Evolutionary conservation across 2,329 filamentous ascomycete species (phyloP).

Genomic region (Gnomoniopsis smithogilvyi): DNA sequence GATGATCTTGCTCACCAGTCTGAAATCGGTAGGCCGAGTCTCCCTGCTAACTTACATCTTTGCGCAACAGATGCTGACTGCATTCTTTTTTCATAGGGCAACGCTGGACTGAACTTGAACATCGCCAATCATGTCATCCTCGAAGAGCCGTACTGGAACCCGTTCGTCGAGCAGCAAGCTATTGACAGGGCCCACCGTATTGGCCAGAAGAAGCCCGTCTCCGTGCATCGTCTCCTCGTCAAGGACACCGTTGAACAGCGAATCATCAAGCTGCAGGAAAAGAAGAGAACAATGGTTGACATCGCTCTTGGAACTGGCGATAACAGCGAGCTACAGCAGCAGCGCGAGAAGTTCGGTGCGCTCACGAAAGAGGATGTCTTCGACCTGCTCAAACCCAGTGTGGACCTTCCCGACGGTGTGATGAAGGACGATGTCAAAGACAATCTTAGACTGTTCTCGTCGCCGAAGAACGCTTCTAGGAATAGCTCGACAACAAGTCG

Average conservation of each 20-base stretch:
- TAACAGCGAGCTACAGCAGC: too few species aligned
- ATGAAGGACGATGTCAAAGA: too few species aligned
- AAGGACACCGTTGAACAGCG: conserved; percentile 77
- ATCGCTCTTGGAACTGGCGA: conserved; percentile 61
- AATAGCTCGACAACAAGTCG: too few species aligned
- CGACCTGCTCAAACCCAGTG: neutral
- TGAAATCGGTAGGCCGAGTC: conserved; percentile 35
- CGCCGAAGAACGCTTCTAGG: too few species aligned
- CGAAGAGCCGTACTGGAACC: conserved; percentile 88
- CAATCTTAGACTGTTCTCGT: too few species aligned
- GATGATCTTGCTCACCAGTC: conserved; percentile 70
- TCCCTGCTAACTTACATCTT: neutral
- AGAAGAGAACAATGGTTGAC: conserved; percentile 72
- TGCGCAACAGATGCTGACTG: neutral
- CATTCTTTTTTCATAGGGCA: conserved; percentile 40
- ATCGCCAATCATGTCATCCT: conserved; percentile 79
- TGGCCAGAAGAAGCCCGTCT: conserved; percentile 68
- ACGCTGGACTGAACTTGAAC: conserved; percentile 78
- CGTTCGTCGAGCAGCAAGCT: conserved; percentile 83
- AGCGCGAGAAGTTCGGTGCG: too few species aligned
- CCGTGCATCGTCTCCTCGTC: conserved; percentile 74
- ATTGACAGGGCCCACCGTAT: conserved; percentile 84
- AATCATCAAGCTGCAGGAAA: conserved; percentile 71
- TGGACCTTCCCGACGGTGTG: too few species aligned
- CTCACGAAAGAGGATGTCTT: too few species aligned